Percentiles rank a stretch among this genome's conserved stretches.
These are phyloP conservation scores for Exophiala spinifera DNA, from an alignment of 2,329 filamentous ascomycete genomes.

Conservation along the genomic window DNA sequence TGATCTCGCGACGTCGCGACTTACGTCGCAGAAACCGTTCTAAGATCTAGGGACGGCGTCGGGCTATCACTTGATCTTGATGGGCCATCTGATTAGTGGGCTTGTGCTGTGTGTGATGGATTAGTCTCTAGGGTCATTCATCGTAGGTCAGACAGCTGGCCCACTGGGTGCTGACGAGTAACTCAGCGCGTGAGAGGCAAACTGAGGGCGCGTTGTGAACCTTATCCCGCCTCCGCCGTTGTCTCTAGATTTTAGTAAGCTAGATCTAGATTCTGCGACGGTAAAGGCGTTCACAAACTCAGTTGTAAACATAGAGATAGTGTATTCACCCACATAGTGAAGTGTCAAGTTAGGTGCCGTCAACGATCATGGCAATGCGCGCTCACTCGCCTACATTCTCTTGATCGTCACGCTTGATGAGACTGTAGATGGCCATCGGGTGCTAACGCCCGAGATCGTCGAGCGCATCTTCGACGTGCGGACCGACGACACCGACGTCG, in stretches of 20 bases:
- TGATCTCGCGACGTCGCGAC: conserved; percentile 32
- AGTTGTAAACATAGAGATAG: conserved; percentile 23
- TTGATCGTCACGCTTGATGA: conserved; percentile 39
- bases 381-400: conserved; percentile 42
- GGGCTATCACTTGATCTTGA: conserved; percentile 43
- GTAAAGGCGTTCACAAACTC: conserved; percentile 35
- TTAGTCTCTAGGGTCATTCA: conserved; percentile 43
- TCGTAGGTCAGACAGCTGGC: conserved; percentile 41
- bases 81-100: conserved; percentile 46
- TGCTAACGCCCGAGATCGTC: conserved; percentile 43
- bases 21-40: conserved; percentile 43
- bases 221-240: conserved; percentile 31
- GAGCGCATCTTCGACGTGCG: conserved; percentile 49
- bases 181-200: conserved; percentile 43
- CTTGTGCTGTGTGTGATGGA: conserved; percentile 43
- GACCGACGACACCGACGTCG: conserved; percentile 41
- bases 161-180: conserved; percentile 49
- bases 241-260: conserved; percentile 19
- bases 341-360: conserved; percentile 41
- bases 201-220: conserved; percentile 42
- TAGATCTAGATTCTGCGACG: conserved; percentile 30
- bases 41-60: conserved; percentile 45
- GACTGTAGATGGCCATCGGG: conserved; percentile 32
- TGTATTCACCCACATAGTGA: conserved; percentile 37
- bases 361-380: conserved; percentile 49